Percentiles rank a stretch among this genome's conserved stretches.
Evolutionary conservation across 352 stramenopile species (phyloP).

Genomic region (Pythium scleroteichum): DNA sequence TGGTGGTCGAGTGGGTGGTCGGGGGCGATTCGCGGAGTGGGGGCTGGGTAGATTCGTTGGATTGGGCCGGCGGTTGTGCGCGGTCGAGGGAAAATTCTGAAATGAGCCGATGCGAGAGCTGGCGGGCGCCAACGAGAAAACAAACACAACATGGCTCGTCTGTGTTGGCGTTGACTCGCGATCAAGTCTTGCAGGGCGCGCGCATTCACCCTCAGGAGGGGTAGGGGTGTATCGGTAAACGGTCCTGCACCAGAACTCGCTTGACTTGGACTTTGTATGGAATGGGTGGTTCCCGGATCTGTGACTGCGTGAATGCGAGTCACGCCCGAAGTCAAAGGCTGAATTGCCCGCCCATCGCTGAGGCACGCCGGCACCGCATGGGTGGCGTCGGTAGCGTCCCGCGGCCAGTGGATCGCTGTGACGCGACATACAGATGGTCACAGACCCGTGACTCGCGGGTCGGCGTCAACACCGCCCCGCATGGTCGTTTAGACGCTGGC

Average conservation of each 20-base stretch:
- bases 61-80: constrained; percentile 10
- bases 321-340: not conserved
- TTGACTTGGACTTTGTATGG: not conserved
- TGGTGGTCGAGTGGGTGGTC: not conserved
- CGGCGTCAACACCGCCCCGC: not conserved
- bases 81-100: constrained; percentile 28
- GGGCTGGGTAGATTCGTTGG: constrained; percentile 2
- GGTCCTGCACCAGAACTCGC: constrained; percentile 17
- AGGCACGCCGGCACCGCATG: constrained; percentile 3
- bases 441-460: not conserved
- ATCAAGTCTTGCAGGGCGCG: constrained; percentile 22
- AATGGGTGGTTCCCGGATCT: not conserved
- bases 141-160: constrained; percentile 13
- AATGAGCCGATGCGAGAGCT: constrained; percentile 15
- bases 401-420: constrained; percentile 14
- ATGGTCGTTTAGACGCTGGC: no score
- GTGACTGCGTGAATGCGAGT: constrained; percentile 7
- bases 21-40: no score
- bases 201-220: constrained; percentile 21
- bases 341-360: no score
- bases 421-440: constrained; percentile 11
- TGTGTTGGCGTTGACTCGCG: constrained; percentile 21
- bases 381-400: not conserved
- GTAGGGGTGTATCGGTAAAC: not conserved
- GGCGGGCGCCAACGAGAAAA: not conserved